These are phyloP conservation scores for Modicella reniformis DNA, from an alignment of 371 early-diverging fungal species.

Conservation along the genomic window DNA sequence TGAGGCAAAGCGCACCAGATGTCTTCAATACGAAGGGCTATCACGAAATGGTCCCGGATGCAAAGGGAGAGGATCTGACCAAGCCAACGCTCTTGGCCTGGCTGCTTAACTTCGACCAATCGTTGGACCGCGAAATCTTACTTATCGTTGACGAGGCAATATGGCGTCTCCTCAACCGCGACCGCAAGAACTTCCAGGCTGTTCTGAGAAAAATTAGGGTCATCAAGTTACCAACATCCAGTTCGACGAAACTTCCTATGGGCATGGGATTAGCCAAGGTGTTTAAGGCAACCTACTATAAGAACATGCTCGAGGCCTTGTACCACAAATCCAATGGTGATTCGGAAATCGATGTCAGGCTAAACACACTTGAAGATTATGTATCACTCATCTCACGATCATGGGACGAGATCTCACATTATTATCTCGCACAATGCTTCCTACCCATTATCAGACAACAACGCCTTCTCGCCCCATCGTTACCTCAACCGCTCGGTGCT, in stretches of 20 bases:
- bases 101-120: slow-evolving; percentile 6
- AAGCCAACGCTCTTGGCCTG: background rate
- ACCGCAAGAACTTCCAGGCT: background rate
- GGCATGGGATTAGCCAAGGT: slow-evolving; percentile 1
- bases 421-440: no score
- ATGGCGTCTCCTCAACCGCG: slow-evolving; percentile 3
- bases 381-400: no score
- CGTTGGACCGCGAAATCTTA: background rate
- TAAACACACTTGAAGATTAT: no score
- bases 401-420: no score
- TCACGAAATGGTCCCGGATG: background rate
- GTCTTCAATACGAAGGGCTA: background rate
- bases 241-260: background rate
- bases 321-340: no score
- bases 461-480: no score
- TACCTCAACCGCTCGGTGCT: no score
- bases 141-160: slow-evolving; percentile 1
- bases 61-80: background rate
- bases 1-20: slow-evolving; percentile 1
- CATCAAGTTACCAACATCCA: background rate
- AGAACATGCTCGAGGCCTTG: background rate
- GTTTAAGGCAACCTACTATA: slow-evolving; percentile 10
- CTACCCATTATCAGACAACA: no score
- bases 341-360: no score
- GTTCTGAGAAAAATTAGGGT: background rate